Evolutionary conservation across 371 early-diverging fungal species (phyloP), one percentile per base, ranked within the genome.

Genomic region (Smittium culicis): DNA sequence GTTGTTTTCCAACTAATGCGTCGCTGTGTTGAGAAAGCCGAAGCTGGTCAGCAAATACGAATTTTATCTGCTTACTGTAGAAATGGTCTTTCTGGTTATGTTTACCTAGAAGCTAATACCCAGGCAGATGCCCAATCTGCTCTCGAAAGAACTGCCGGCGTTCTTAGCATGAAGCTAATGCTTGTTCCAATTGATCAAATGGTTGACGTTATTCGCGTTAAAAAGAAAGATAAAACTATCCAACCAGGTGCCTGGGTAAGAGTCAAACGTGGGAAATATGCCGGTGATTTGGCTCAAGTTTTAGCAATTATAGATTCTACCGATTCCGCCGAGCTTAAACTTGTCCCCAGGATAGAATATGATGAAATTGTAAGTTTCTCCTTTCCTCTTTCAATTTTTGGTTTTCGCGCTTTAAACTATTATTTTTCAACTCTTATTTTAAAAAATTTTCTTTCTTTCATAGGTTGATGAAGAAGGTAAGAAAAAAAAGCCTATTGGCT

Each of bases 111-210:
- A 77, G 92, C 98, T 3, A 78, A 81, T 61, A 82, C 86, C 69
- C 86, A 88, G 64, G 88, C 91, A 14, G 86, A 92, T 71, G 99
- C 96, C 1, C 76, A 78, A 73, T 62, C 67, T 14, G 72, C 75
- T n/a, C 66, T 78, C 56, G 73, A 70, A 58, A 79, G 77, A 85
- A 93, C 93, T 29, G 82, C 85, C 61, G 85, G 88, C 67, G 83
- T 95, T 31, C 91, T 86, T 71, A 77, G 80, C 54, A 81, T 82
- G 56, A 85, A 85, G 31, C 71, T 95, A 54, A 85, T 85, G 66
- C 84, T 98, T 35, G 96, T 99, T 30, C 97, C 96, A 2, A 84
- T 94, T 65, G 84, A 88, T 57, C 97, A 99, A 70, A 98, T 98
- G 98, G 86, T 91, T 2, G 93, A 94, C 66, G 92, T 90, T 20